Evolutionary conservation across 208 protist genomes (phyloP), one percentile per base, ranked within the genome.

Genomic region (Acanthamoeba royreba): DNA sequence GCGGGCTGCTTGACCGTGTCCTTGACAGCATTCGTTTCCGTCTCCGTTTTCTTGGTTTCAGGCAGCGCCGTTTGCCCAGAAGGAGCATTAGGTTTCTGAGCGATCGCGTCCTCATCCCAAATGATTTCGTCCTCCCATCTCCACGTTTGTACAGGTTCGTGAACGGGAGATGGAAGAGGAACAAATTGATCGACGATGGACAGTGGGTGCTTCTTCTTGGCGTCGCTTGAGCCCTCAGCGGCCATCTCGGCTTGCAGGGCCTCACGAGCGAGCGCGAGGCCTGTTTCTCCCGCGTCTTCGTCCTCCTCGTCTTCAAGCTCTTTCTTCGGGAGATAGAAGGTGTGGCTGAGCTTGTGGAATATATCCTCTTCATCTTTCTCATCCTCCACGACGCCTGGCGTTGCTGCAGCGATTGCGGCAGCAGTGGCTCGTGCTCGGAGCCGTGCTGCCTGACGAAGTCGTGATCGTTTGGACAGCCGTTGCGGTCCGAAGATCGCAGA

Each of bases 91-190:
- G n/a, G n/a, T n/a, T n/a, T n/a, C n/a, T n/a, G n/a, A n/a, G n/a
- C n/a, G n/a, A n/a, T n/a, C n/a, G n/a, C n/a, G 55, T 43, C 53
- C 4, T 72, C n/a, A 4, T 92, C 86, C 86, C 86, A 92, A 8
- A 92, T 72, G 86, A 92, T 92, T 28, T 66, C 49, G 40, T 92
- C 45, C 86, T 92, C 86, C 86, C 86, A 92, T 3, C 33, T 31
- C 58, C 55, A 58, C 38, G 35, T 45, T 38, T 92, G 61, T 55
- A 92, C 86, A 31, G 61, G 31, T 17, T 77, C 49, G 43, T 58
- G 52, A 19, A 63, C 81, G 33, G 81, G 81, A 4, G 49, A 87
- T 17, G 79, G 79, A 31, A 87, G 15, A 33, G 43, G 43, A 40
- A 61, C 79, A 40, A 52, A 61, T 4, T 8, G 8, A 4, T 38